Conservation (phyloP, 2,329 filamentous ascomycete species). For the Penicillium digitatum region DNA sequence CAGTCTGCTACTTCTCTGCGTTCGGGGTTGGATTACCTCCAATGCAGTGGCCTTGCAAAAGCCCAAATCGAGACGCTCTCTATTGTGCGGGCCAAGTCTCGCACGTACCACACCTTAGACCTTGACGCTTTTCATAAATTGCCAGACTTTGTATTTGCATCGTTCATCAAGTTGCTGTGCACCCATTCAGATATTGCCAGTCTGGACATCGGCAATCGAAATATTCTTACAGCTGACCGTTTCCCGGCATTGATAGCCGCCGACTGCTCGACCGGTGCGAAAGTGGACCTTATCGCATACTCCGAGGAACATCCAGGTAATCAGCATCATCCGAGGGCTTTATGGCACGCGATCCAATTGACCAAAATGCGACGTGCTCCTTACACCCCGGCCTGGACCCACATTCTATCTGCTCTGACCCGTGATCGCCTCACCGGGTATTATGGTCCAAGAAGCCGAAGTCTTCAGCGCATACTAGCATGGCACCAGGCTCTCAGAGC, state of each 20-base stretch:
- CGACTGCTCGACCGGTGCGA: not conserved
- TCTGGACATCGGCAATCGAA: conserved; percentile 8
- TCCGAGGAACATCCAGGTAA: conserved; percentile 9
- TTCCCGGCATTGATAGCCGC: conserved; percentile 19
- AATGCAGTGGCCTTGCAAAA: conserved; percentile 33
- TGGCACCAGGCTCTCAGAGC: conserved; percentile 39
- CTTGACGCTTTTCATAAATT: conserved; percentile 26
- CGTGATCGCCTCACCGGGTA: conserved; percentile 20
- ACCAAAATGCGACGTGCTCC: conserved; percentile 28
- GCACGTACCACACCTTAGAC: conserved; percentile 12
- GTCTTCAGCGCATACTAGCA: conserved; percentile 33
- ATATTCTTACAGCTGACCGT: conserved; percentile 21
- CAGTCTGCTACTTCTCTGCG: conserved; percentile 39
- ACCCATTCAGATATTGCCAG: conserved; percentile 24
- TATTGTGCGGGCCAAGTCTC: conserved; percentile 18
- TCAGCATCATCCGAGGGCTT: conserved; percentile 25
- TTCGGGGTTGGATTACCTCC: conserved; percentile 44
- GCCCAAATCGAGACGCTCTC: conserved; percentile 31
- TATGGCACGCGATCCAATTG: conserved; percentile 39
- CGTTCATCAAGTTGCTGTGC: conserved; percentile 45
- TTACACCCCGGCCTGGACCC: conserved; percentile 36
- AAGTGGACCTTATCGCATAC: conserved; percentile 21
- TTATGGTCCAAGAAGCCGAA: conserved; percentile 19
- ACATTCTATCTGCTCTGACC: conserved; percentile 34
- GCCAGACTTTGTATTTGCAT: conserved; percentile 40